These are phyloP conservation scores for Papiliotrema nemorosa DNA, from an alignment of 1,284 basidiomycete species.

Conservation along the genomic window DNA sequence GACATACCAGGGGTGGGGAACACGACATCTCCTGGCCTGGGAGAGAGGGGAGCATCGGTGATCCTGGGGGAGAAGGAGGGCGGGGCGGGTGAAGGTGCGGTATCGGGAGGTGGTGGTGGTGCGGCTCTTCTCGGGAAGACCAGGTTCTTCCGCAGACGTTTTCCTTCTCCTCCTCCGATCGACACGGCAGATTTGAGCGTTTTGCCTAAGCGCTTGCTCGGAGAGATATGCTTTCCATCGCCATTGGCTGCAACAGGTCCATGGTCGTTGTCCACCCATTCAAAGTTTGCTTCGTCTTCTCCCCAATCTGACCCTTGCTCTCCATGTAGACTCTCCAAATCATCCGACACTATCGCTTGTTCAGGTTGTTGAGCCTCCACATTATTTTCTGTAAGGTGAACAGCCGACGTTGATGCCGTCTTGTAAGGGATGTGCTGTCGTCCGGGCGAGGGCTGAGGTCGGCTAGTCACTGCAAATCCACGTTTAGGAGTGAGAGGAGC, in stretches of 20 bases:
- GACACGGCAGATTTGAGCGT: constrained; percentile 6
- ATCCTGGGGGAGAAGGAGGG: neutral
- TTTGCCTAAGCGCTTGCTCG: constrained; percentile 3
- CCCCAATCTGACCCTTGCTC: constrained; percentile 48
- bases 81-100: neutral
- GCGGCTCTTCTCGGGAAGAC: constrained; percentile 14
- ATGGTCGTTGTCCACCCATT: constrained; percentile 41
- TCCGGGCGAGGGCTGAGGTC: constrained; percentile 2
- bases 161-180: constrained; percentile 3
- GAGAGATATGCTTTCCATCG: constrained; percentile 2
- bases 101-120: constrained; percentile 14
- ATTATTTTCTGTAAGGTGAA: neutral
- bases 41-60: neutral
- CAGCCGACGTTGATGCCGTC: neutral
- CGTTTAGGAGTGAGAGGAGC: constrained; percentile 17
- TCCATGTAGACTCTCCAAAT: constrained; percentile 35
- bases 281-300: constrained; percentile 42
- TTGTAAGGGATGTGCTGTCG: neutral
- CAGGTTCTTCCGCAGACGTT: constrained; percentile 14
- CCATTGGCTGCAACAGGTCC: constrained; percentile 32
- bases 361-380: neutral
- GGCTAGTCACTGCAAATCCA: constrained; percentile 20
- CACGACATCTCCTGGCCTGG: neutral
- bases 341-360: neutral
- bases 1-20: neutral